A percentile compares a stretch with the other conserved stretches of the same genome.
phyloP scores from a whole-genome alignment of 129 eudicot species.

The Centella asiatica region DNA sequence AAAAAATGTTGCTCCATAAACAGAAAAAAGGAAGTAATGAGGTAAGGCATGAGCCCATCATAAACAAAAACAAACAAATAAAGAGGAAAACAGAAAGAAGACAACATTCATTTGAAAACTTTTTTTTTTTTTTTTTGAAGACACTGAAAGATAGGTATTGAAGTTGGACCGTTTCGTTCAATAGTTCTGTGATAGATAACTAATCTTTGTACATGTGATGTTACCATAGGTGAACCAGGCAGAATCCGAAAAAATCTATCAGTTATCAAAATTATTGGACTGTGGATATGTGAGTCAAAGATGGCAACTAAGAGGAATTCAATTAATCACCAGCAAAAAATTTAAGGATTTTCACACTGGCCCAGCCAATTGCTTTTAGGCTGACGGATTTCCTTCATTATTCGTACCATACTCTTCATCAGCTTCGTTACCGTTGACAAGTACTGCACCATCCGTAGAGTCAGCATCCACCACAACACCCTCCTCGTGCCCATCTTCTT shows the following conservation, averaged over 20 bases:
- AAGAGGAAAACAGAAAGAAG: background rate
- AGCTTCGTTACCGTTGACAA: slow-evolving; percentile 85
- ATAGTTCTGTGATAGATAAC: background rate
- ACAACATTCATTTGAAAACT: background rate
- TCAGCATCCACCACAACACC: slow-evolving; percentile 78
- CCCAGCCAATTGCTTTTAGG: slow-evolving; percentile 93
- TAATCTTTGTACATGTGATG: background rate
- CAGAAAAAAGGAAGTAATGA: background rate
- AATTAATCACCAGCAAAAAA: slow-evolving; percentile 65
- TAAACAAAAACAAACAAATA: background rate
- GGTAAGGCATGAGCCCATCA: background rate
- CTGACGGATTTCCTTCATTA: slow-evolving; percentile 70
- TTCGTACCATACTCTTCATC: slow-evolving; percentile 87
- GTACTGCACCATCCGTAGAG: slow-evolving; percentile 85
- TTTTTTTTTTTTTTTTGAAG: background rate
- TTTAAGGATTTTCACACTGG: slow-evolving; percentile 51
- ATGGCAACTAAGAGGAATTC: slow-evolving; percentile 29
- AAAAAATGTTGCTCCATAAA: background rate
- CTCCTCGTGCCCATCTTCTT: slow-evolving; percentile 64
- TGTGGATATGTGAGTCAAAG: slow-evolving; percentile 20
- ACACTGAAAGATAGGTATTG: background rate
- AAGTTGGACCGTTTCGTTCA: background rate
- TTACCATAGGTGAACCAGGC: background rate
- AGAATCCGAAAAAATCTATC: no score
- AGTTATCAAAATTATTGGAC: slow-evolving; percentile 12